Evolutionary conservation across 192 early-diverging fungal genomes (phyloP).

Genomic region (Backusella circina): DNA sequence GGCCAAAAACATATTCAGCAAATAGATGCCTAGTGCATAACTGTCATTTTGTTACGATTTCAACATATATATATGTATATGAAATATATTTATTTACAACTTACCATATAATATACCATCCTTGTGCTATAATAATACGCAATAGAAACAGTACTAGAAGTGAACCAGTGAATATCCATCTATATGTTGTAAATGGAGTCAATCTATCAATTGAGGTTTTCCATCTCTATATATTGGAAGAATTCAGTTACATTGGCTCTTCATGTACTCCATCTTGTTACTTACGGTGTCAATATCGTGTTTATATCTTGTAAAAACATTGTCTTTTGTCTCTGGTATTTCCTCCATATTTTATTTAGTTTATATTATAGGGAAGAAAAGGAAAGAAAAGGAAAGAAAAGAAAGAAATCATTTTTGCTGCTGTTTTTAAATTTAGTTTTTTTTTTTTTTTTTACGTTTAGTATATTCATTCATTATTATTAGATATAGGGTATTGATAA

Average conservation of each 20-base stretch:
- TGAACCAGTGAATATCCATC: constrained; percentile 71
- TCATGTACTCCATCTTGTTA: not conserved
- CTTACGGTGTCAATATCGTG: not conserved
- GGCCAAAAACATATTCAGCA: constrained; percentile 92
- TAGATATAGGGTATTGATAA: too few species aligned
- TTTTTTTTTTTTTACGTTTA: not conserved
- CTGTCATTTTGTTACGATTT: not conserved
- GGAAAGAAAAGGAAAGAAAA: not conserved
- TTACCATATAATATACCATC: constrained; percentile 96
- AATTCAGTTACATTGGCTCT: not conserved
- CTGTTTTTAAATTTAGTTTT: not conserved
- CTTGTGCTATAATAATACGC: constrained; percentile 75
- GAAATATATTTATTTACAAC: too few species aligned
- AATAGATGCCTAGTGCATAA: constrained; percentile 72
- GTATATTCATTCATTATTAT: not conserved
- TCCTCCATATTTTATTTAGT: not conserved
- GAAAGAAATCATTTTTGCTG: not conserved
- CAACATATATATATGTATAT: constrained; percentile 7
- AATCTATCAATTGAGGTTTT: constrained; percentile 78
- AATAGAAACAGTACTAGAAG: constrained; percentile 65
- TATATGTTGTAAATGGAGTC: constrained; percentile 70
- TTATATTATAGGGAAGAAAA: not conserved
- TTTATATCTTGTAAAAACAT: not conserved
- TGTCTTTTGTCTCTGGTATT: not conserved
- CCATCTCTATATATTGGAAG: constrained; percentile 47